Conservation (phyloP, 202 grass and related monocot genomes). For the Cymbopogon flexuosus region DNA sequence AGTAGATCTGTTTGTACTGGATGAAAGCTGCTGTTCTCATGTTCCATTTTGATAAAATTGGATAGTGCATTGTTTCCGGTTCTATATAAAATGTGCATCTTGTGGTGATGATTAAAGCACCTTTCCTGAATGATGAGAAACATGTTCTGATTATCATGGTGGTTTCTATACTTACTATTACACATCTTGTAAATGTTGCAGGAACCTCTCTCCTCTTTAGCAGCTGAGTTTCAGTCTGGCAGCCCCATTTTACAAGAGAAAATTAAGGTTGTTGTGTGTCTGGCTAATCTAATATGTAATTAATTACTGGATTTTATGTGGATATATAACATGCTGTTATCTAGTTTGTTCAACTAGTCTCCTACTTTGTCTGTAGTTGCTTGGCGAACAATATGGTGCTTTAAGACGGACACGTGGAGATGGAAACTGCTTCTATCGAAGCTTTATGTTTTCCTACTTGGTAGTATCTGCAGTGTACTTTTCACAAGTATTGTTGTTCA, state of each 20-base stretch:
- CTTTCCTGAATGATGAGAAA: not conserved
- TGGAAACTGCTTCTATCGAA: conserved; percentile 96
- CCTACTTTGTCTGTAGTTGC: conserved; percentile 56
- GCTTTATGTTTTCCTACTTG: conserved; percentile 99
- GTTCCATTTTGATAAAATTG: not conserved
- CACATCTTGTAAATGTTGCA: conserved; percentile 39
- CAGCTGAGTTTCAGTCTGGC: conserved; percentile 74
- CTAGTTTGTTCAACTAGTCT: conserved; percentile 40
- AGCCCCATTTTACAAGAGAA: conserved; percentile 88
- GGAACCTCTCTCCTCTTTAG: conserved; percentile 92
- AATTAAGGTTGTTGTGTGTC: conserved; percentile 67
- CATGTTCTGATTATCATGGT: not conserved
- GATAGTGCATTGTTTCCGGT: not conserved
- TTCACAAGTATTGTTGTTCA: not conserved
- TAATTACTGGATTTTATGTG: not conserved
- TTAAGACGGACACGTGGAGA: conserved; percentile 89
- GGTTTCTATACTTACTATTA: not conserved
- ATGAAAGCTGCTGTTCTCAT: not conserved
- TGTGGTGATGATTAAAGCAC: not conserved
- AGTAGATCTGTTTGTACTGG: not conserved
- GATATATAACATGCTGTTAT: not conserved
- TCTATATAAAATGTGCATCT: not conserved
- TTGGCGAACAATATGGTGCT: conserved; percentile 86
- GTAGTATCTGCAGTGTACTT: conserved; percentile 40
- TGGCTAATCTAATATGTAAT: conserved; percentile 30